These are phyloP conservation scores for Sarocladium oryzae DNA, from an alignment of 2,329 filamentous ascomycete species.

Conservation along the genomic window DNA sequence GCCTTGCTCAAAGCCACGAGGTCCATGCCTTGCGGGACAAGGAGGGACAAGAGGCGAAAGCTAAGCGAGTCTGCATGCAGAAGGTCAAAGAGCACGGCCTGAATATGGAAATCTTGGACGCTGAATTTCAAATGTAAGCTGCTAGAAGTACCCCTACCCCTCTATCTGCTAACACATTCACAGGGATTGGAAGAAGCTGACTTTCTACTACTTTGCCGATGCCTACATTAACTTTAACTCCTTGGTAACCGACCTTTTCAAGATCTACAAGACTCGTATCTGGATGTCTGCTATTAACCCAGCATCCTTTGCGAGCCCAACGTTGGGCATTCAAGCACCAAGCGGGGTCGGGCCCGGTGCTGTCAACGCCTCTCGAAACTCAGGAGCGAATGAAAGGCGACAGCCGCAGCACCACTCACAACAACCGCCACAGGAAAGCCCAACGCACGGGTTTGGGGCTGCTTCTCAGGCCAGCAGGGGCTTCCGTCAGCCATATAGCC, in stretches of 20 bases:
- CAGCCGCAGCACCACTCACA: conserved; percentile 32
- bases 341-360: conserved; percentile 61
- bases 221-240: conserved; percentile 99
- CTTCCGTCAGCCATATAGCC: conserved; percentile 36
- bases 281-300: conserved; percentile 99
- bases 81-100: conserved; percentile 92
- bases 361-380: conserved; percentile 49
- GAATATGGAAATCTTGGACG: conserved; percentile 98
- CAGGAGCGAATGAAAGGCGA: conserved; percentile 38
- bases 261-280: conserved; percentile 98
- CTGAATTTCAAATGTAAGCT: conserved; percentile 94
- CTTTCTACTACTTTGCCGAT: conserved; percentile 98
- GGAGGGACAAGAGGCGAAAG: conserved; percentile 95
- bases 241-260: conserved; percentile 94
- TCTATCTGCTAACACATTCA: conserved; percentile 11
- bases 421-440: conserved; percentile 25
- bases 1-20: conserved; percentile 86
- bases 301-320: conserved; percentile 81
- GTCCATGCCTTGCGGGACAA: conserved; percentile 86
- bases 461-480: conserved; percentile 31
- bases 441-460: conserved; percentile 25
- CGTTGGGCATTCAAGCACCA: conserved; percentile 63
- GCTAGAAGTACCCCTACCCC: too few species aligned
- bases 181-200: conserved; percentile 98
- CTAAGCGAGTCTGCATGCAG: conserved; percentile 91